Base-by-base conservation (phyloP, 805 yeast genomes). In the Candida silvicultrix region DNA sequence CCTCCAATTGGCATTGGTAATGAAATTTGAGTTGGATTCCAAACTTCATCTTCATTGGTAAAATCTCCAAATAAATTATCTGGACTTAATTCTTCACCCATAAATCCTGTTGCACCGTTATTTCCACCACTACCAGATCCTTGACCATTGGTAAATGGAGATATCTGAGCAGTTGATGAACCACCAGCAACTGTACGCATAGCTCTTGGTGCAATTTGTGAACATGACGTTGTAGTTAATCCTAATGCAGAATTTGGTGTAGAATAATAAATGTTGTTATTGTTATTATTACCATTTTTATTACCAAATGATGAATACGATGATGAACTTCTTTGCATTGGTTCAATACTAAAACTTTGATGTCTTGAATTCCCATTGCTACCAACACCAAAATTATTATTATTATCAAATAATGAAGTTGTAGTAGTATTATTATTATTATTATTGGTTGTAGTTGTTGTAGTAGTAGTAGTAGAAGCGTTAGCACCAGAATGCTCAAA, bases 181-280 rank as follows among this genome's bases (percentile, higher is more conserved):
- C 38, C 54, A 18, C 56, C 60, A 22, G 58, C 56, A 20, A 55
- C 46, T 2, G 64, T 59, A 38, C 62, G 51, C 55, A 59, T 58
- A 23, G 64, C 57, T 44, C 66, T 51, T 47, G 67, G 66, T 1
- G 66, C 64, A 35, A 62, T 58, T 48, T 60, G 64, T 2, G 65
- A 56, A 45, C 66, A 62, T 10, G 63, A 58, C 2, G 63, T 56
- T 3, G 65, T 28, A 28, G 31, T 28, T 28, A 28, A 28, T 7
- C 31, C 31, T 28, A 14, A 28, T 28, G 31, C 5, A 6, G 9
- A 23, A 9, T 23, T 23, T 23, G 25, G 25, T 23, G 25, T 23
- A 6, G 9, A 28, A 28, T 28, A 28, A 28, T 8, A 28, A 4
- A 28, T 8, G 12, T 28, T 28, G 14, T 28, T 28, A 8, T 28